Evolutionary conservation across 2,329 filamentous ascomycete species (phyloP), one percentile per base, ranked within the genome.

Genomic region (Delphinella strobiligena): DNA sequence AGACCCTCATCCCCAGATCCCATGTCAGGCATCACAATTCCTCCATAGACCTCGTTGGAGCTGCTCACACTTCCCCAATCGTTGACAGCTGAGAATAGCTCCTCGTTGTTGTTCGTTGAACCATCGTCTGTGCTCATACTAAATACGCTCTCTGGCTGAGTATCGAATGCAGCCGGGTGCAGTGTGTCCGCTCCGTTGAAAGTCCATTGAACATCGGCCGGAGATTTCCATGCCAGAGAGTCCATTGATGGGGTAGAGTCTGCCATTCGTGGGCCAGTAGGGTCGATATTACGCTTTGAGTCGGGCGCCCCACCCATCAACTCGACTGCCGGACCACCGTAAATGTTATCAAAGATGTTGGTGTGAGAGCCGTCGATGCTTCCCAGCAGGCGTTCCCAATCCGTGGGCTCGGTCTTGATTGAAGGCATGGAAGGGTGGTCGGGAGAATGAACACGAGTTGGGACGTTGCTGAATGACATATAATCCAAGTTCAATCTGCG

Each of bases 321-420:
- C 17, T 60, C 55, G 31, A 60, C 59, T 5, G 67, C 68, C 8
- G 72, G 69, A 0, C 81, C 81, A 29, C 82, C 82, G 49, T 87
- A 87, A 40, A 86, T 85, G 31, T 79, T 80, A 53, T 86, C 80
- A 58, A 85, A 91, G n/a, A 93, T 80, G 53, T 89, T 93, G 39
- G 79, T 75, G 47, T 80, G 73, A 1, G 84, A 84, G 27, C 78
- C 78, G 50, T 93, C 86, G 56, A 93, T 77, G 16, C 80, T 80
- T 3, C 81, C 79, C 2, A 93, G 69, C 0, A 93, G 69, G 2
- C 80, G 76, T 57, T 93, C 86, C 87, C 86, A 93, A 50, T 91
- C 84, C 0, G 76, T 68, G 10, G 54, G 51, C 17, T 58, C 52
- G 18, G 54, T 48, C 38, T 59, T 60, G 40, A 55, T 45, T 46